Conservation (phyloP, 2,329 filamentous ascomycete genomes). For the Mycosphaerella sp. region DNA sequence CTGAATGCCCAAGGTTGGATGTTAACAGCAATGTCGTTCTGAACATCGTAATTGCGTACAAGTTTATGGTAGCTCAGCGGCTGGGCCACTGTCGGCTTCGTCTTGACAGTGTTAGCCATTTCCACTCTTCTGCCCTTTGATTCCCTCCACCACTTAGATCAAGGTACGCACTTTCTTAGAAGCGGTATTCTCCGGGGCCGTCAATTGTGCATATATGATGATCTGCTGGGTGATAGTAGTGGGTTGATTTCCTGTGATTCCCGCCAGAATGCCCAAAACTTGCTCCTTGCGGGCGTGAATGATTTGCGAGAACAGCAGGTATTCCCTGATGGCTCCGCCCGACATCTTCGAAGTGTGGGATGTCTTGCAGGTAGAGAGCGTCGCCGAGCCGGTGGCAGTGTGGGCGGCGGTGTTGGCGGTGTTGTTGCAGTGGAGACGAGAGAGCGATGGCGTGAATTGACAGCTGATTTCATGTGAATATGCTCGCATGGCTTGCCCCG, state of each 20-base stretch:
- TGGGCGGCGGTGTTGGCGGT: no score
- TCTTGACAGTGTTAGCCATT: constrained; percentile 1
- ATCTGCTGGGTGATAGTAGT: constrained; percentile 49
- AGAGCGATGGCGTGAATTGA: constrained; percentile 12
- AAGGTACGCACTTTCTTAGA: constrained; percentile 20
- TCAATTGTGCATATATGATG: constrained; percentile 51
- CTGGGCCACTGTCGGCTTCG: constrained; percentile 6
- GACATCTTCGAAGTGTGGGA: no score
- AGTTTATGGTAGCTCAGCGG: constrained; percentile 23
- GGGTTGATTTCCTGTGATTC: constrained; percentile 57
- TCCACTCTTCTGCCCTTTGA: background rate
- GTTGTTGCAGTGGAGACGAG: background rate
- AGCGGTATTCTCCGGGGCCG: constrained; percentile 27
- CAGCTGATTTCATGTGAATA: background rate
- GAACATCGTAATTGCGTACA: constrained; percentile 17
- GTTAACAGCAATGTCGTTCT: constrained; percentile 3
- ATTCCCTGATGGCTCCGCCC: constrained; percentile 53
- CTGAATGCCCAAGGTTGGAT: constrained; percentile 24
- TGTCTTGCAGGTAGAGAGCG: no score
- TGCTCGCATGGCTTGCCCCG: no score
- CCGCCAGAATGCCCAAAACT: constrained; percentile 56
- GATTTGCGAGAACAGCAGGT: constrained; percentile 56
- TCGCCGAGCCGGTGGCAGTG: no score
- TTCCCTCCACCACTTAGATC: background rate
- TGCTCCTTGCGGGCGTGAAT: constrained; percentile 53